Conservation (phyloP, 768 basidiomycete genomes). For the Auricularia auricula-judae region DNA sequence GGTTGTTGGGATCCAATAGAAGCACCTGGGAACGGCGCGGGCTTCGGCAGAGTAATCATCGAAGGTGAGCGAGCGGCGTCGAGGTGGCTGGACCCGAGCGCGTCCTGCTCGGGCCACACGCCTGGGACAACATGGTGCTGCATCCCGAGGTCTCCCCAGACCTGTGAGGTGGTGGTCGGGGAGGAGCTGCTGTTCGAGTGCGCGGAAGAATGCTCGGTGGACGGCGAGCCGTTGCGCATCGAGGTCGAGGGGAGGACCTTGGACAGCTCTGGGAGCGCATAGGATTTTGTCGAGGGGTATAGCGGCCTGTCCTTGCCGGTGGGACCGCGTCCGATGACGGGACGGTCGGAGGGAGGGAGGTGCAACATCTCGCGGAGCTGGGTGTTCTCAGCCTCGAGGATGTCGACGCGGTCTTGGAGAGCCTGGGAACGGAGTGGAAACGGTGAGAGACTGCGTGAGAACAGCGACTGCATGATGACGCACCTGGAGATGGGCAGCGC, state of each 20-base stretch:
- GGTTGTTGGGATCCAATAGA: neutral
- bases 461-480: constrained; percentile 21
- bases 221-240: neutral
- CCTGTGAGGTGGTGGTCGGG: neutral
- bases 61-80: neutral
- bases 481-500: constrained; percentile 80
- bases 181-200: neutral
- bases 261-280: neutral
- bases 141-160: neutral
- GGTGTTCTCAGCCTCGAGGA: constrained; percentile 77
- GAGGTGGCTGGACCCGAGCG: neutral
- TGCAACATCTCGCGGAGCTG: constrained; percentile 60
- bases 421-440: constrained; percentile 34
- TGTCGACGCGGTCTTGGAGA: constrained; percentile 67
- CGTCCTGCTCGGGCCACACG: neutral
- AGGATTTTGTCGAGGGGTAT: neutral
- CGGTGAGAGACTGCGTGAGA: neutral
- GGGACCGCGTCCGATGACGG: constrained; percentile 69
- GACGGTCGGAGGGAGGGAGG: constrained; percentile 62
- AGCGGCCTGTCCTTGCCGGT: constrained; percentile 74
- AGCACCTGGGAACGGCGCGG: neutral
- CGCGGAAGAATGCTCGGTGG: neutral
- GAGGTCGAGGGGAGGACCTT: neutral
- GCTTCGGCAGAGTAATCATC: neutral
- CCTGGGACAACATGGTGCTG: neutral